Conservation (phyloP, 1,284 basidiomycete genomes). For the Cutaneotrichosporon cutaneum region DNA sequence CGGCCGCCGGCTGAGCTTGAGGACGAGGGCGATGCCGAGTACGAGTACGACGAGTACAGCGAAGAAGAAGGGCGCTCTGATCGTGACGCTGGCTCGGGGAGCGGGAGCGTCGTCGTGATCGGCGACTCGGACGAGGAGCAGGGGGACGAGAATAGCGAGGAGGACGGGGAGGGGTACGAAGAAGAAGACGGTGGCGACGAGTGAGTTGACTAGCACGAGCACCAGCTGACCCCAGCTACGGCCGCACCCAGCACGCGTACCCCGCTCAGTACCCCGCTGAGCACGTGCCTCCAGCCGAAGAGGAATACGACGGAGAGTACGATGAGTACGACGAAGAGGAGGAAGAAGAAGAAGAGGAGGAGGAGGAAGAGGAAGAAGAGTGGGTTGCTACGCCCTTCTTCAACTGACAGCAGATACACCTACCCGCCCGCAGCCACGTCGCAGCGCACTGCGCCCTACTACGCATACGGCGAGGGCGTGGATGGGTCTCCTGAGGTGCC, state of each 20-base stretch:
- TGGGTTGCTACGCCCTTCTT: not conserved
- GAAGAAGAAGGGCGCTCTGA: not conserved
- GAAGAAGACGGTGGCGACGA: not conserved
- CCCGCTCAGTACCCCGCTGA: not conserved
- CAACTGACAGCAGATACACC: not conserved
- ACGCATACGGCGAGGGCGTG: not conserved
- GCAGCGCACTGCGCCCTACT: not conserved
- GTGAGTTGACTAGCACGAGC: not conserved
- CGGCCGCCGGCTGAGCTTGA: not conserved
- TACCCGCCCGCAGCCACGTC: not conserved
- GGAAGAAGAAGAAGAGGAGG: not conserved
- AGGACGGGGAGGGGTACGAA: constrained; percentile 13
- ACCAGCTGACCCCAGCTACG: not conserved
- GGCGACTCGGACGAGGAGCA: constrained; percentile 11
- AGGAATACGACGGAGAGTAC: constrained; percentile 1
- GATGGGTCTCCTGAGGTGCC: not conserved
- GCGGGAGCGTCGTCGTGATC: constrained; percentile 9
- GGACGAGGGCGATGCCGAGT: not conserved
- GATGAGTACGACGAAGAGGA: not conserved
- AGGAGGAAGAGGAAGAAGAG: constrained; percentile 10
- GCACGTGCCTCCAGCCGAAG: not conserved
- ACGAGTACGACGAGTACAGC: not conserved
- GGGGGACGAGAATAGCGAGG: constrained; percentile 11
- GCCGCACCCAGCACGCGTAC: not conserved
- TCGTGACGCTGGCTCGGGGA: constrained; percentile 1